Percentiles rank a stretch among this genome's conserved stretches.
These are phyloP conservation scores for Dimocarpus longan DNA, from an alignment of 345 rosid species.

Conservation along the genomic window DNA sequence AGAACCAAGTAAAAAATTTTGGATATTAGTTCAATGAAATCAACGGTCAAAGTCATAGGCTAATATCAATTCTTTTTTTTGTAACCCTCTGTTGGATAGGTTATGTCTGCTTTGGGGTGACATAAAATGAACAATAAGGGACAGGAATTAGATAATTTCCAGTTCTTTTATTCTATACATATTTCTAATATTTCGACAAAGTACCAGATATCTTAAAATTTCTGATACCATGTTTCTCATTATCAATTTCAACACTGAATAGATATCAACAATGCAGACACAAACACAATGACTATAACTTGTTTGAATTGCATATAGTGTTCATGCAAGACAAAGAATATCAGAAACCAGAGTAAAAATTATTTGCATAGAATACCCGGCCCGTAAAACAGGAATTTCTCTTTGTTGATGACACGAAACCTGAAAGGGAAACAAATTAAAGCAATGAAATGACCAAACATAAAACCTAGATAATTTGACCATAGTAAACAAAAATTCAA, in stretches of 20 bases:
- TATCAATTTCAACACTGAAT: neutral
- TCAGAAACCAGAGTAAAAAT: neutral
- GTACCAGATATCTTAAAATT: neutral
- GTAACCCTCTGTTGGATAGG: neutral
- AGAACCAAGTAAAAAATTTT: neutral
- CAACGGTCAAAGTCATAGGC: neutral
- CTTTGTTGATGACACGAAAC: conserved; percentile 55
- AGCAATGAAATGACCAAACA: neutral
- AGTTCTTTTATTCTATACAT: neutral
- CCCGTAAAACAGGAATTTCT: conserved; percentile 54
- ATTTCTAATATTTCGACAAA: neutral
- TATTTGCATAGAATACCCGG: conserved; percentile 44
- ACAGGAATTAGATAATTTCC: too few species aligned
- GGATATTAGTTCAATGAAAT: neutral
- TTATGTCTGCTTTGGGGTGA: neutral
- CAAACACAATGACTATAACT: neutral
- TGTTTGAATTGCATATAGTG: neutral
- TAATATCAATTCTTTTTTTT: neutral
- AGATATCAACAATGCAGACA: neutral
- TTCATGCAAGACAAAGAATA: neutral
- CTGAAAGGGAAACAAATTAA: conserved; percentile 33
- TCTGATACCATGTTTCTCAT: neutral
- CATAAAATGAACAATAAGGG: neutral
- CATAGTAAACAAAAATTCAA: conserved; percentile 22
- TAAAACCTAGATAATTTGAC: neutral